Conservation (phyloP, 2,329 filamentous ascomycete species). For the Trichophyton rubrum region DNA sequence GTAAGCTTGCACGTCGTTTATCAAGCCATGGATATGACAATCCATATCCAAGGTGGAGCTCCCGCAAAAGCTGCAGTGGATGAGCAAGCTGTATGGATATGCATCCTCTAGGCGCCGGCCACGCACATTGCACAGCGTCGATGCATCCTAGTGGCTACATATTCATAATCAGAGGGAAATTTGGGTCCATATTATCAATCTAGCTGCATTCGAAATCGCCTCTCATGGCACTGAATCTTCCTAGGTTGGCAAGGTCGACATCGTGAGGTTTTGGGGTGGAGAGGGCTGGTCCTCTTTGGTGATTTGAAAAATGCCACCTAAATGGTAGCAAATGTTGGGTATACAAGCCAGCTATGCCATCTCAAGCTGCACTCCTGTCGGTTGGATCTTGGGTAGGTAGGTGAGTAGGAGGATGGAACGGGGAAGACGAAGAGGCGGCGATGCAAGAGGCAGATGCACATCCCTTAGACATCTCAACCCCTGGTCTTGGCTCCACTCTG, state of each 20-base stretch:
- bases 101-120: background rate
- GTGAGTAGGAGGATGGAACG: background rate
- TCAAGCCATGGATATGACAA: background rate
- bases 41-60: background rate
- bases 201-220: background rate
- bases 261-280: no score
- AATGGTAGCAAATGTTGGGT: no score
- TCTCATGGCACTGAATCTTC: background rate
- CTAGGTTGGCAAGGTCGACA: background rate
- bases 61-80: background rate
- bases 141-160: background rate
- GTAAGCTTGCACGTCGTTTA: slow-evolving; percentile 1
- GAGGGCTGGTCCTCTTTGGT: background rate
- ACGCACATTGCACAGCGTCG: background rate
- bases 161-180: background rate
- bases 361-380: background rate
- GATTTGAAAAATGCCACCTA: background rate
- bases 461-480: background rate
- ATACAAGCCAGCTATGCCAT: background rate
- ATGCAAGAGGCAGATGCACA: background rate
- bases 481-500: background rate
- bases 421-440: background rate
- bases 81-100: background rate
- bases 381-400: background rate
- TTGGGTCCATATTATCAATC: slow-evolving; percentile 1